These are phyloP conservation scores for Spathaspora girioi DNA, from an alignment of 805 yeast genomes.

Conservation along the genomic window DNA sequence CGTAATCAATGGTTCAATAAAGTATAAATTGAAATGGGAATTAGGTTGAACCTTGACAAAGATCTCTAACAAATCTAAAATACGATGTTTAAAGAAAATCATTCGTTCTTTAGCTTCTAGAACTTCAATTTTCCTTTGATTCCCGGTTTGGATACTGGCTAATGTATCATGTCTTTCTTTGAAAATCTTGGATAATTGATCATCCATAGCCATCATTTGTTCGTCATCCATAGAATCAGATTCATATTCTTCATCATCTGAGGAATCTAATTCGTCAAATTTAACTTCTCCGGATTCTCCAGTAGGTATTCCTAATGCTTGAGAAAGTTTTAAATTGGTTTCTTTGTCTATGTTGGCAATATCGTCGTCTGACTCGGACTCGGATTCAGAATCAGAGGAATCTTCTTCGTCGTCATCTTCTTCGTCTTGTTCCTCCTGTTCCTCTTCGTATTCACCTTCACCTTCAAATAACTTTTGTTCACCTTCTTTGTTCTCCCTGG, in stretches of 20 bases:
- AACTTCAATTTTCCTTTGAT: constrained; percentile 68
- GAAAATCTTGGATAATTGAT: constrained; percentile 77
- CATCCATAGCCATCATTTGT: constrained; percentile 93
- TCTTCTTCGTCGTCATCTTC: constrained; percentile 16
- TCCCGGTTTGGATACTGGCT: constrained; percentile 49
- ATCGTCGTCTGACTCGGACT: constrained; percentile 10
- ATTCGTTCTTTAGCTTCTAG: constrained; percentile 76
- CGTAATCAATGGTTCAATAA: constrained; percentile 54
- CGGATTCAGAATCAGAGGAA: constrained; percentile 12
- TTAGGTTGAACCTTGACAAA: constrained; percentile 47
- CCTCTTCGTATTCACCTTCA: constrained; percentile 35
- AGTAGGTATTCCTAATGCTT: constrained; percentile 65
- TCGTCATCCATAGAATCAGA: constrained; percentile 85
- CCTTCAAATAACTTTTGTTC: constrained; percentile 71
- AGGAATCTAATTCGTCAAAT: constrained; percentile 33
- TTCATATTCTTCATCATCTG: constrained; percentile 58
- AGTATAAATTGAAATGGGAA: constrained; percentile 36
- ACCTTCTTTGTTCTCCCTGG: constrained; percentile 81
- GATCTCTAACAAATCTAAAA: constrained; percentile 71
- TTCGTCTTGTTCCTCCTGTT: constrained; percentile 16
- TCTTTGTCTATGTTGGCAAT: constrained; percentile 28
- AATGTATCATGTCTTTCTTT: constrained; percentile 74
- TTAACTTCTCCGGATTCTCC: constrained; percentile 42
- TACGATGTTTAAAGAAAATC: constrained; percentile 70
- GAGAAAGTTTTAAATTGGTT: constrained; percentile 63